phyloP scores from a whole-genome alignment of 768 basidiomycete genomes.

The Boletellus ananiceps region DNA sequence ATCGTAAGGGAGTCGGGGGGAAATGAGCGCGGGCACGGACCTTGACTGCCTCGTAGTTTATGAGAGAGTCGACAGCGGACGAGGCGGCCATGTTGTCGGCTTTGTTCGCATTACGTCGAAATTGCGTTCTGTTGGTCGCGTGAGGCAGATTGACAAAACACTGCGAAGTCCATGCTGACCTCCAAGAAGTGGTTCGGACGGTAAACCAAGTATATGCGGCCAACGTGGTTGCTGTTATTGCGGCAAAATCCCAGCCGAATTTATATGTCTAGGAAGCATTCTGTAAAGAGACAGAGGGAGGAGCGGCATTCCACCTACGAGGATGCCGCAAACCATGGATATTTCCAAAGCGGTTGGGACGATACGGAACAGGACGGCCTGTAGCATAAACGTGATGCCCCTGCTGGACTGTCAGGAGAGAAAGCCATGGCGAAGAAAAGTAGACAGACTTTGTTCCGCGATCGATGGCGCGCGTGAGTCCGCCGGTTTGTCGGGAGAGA shows the following conservation, averaged over 20 bases:
- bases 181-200: slow-evolving; percentile 92
- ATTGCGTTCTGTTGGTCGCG: slow-evolving; percentile 61
- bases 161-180: slow-evolving; percentile 42
- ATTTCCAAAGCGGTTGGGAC: slow-evolving; percentile 96
- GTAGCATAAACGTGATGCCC: slow-evolving; percentile 93
- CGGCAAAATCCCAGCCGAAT: slow-evolving; percentile 97
- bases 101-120: slow-evolving; percentile 90
- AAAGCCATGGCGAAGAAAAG: neutral
- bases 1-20: neutral
- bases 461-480: slow-evolving; percentile 93
- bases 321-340: slow-evolving; percentile 92
- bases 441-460: slow-evolving; percentile 85
- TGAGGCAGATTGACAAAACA: neutral
- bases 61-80: slow-evolving; percentile 88
- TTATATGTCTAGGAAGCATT: slow-evolving; percentile 72
- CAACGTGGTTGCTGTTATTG: slow-evolving; percentile 80
- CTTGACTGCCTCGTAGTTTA: slow-evolving; percentile 99
- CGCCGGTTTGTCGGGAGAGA: slow-evolving; percentile 89
- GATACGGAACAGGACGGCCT: slow-evolving; percentile 91
- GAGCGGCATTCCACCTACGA: slow-evolving; percentile 48
- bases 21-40: slow-evolving; percentile 37
- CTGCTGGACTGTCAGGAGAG: slow-evolving; percentile 36
- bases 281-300: neutral
- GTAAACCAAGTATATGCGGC: slow-evolving; percentile 97
- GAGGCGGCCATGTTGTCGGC: slow-evolving; percentile 97